A percentile compares a stretch with the other conserved stretches of the same genome.
These are phyloP conservation scores for Thelonectria discophora DNA, from an alignment of 2,329 filamentous ascomycete genomes.

Conservation along the genomic window DNA sequence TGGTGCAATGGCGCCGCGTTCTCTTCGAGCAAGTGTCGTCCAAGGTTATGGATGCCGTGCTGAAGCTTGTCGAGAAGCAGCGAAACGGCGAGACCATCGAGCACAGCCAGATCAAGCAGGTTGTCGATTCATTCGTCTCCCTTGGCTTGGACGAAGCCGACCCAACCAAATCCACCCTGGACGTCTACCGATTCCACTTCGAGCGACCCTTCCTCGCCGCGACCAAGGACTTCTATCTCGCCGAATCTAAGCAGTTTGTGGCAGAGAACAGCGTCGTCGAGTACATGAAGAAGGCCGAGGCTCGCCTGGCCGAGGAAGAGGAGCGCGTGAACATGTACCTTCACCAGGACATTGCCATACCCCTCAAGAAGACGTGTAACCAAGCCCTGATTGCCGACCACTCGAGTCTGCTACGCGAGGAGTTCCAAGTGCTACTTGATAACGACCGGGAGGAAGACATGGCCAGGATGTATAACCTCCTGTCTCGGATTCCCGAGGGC, in stretches of 20 bases:
- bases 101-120: slow-evolving; percentile 94
- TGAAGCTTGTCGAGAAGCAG: slow-evolving; percentile 96
- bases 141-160: slow-evolving; percentile 94
- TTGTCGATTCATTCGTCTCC: slow-evolving; percentile 96
- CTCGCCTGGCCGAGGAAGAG: slow-evolving; percentile 89
- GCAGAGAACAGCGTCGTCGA: slow-evolving; percentile 97
- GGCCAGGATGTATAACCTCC: slow-evolving; percentile 92
- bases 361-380: slow-evolving; percentile 88
- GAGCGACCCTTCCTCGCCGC: slow-evolving; percentile 90
- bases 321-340: slow-evolving; percentile 92
- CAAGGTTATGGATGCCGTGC: slow-evolving; percentile 93
- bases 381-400: slow-evolving; percentile 90
- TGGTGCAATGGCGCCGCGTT: slow-evolving; percentile 94
- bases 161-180: slow-evolving; percentile 90
- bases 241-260: slow-evolving; percentile 93
- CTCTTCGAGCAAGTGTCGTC: slow-evolving; percentile 85
- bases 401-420: slow-evolving; percentile 84
- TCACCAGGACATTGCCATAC: slow-evolving; percentile 85
- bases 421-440: slow-evolving; percentile 93
- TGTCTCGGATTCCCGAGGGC: slow-evolving; percentile 89
- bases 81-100: slow-evolving; percentile 98
- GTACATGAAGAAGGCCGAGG: slow-evolving; percentile 99
- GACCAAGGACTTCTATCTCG: slow-evolving; percentile 86
- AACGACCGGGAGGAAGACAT: slow-evolving; percentile 96
- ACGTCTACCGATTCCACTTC: slow-evolving; percentile 93